A percentile compares a stretch with the other conserved stretches of the same genome.
These are phyloP conservation scores for Nicotiana knightiana DNA, from an alignment of 257 asterid genomes.

Conservation along the genomic window DNA sequence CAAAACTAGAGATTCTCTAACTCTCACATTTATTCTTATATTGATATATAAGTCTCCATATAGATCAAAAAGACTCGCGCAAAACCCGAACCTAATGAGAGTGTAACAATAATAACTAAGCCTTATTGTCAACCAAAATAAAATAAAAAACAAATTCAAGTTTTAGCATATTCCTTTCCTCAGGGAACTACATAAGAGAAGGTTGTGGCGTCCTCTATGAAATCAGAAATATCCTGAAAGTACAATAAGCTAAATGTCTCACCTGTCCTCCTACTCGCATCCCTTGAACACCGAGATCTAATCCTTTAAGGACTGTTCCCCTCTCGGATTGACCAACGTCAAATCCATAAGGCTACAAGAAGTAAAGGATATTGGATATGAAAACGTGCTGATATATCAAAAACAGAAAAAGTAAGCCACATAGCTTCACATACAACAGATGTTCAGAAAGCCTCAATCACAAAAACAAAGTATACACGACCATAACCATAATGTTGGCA, in stretches of 20 bases:
- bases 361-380: background rate
- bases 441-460: background rate
- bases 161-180: background rate
- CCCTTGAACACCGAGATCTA: constrained; percentile 92
- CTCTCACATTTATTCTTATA: background rate
- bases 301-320: constrained; percentile 83
- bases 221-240: background rate
- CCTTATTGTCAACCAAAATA: background rate
- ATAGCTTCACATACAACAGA: background rate
- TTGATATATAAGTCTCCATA: background rate
- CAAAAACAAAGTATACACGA: background rate
- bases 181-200: background rate
- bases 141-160: background rate
- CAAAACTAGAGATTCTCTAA: background rate
- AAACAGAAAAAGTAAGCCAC: background rate
- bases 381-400: constrained; percentile 2
- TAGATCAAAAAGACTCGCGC: background rate
- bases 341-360: constrained; percentile 83
- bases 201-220: background rate
- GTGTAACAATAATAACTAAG: background rate
- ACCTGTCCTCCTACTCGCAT: constrained; percentile 99
- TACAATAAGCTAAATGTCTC: constrained; percentile 14
- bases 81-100: background rate
- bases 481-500: background rate
- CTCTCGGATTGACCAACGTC: constrained; percentile 89